These are phyloP conservation scores for Galium porrigens DNA, from an alignment of 305 asterid species.

Conservation along the genomic window DNA sequence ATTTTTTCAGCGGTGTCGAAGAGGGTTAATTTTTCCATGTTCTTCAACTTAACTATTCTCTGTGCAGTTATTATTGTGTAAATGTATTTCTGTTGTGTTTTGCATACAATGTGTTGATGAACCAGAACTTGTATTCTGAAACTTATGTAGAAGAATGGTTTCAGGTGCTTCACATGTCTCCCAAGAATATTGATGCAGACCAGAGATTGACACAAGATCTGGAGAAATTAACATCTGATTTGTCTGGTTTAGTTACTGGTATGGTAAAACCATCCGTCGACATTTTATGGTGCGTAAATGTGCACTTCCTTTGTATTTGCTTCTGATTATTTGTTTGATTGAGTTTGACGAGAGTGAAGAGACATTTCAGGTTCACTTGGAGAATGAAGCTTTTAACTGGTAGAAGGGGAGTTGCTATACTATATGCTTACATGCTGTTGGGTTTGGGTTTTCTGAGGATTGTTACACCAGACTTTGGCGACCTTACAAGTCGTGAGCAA, in stretches of 20 bases:
- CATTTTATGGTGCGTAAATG: conserved; percentile 61
- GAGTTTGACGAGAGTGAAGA: conserved; percentile 13
- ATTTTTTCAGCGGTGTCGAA: background rate
- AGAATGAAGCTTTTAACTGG: conserved; percentile 97
- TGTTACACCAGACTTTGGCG: conserved; percentile 91
- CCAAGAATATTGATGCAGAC: conserved; percentile 65
- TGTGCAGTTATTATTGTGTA: background rate
- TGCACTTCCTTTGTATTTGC: conserved; percentile 12
- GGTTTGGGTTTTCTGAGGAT: conserved; percentile 89
- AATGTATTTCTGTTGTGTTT: conserved; percentile 1
- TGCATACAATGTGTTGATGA: background rate
- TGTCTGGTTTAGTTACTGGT: conserved; percentile 96
- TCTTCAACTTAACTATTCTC: background rate
- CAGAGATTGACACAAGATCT: conserved; percentile 94
- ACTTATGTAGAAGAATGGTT: conserved; percentile 12
- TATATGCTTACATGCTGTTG: conserved; percentile 88
- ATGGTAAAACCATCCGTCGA: conserved; percentile 98
- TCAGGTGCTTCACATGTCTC: conserved; percentile 72
- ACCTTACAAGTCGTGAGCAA: conserved; percentile 69
- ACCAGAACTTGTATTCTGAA: background rate
- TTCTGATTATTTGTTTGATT: conserved; percentile 12
- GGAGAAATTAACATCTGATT: conserved; percentile 83
- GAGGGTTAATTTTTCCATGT: background rate
- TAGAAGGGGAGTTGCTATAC: conserved; percentile 69
- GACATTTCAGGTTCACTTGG: conserved; percentile 82